phyloP scores from a whole-genome alignment of 2,329 filamentous ascomycete genomes.

The Verticillium albo-atrum region DNA sequence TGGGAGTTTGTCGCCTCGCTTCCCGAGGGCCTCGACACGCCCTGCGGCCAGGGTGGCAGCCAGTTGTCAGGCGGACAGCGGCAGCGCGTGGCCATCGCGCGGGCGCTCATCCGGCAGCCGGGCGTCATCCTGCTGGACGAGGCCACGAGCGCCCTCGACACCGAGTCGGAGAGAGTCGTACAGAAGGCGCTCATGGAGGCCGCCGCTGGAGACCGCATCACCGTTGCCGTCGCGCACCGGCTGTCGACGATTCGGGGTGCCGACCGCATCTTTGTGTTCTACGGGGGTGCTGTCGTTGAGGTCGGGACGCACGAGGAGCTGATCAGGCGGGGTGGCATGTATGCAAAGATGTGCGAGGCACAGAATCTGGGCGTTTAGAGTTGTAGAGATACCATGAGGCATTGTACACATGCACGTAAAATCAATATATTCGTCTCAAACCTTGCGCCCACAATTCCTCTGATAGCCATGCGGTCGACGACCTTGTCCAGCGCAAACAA shows the following conservation, averaged over 20 bases:
- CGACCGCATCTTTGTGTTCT: conserved; percentile 39
- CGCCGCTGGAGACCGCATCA: conserved; percentile 8
- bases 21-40: conserved; percentile 51
- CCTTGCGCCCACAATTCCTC: too few species aligned
- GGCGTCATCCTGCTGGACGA: conserved; percentile 64
- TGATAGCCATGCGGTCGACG: too few species aligned
- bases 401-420: too few species aligned
- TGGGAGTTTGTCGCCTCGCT: conserved; percentile 38
- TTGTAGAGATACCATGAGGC: too few species aligned
- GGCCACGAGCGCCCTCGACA: conserved; percentile 61
- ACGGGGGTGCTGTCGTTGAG: conserved; percentile 35
- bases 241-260: conserved; percentile 36
- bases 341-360: conserved; percentile 7
- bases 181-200: conserved; percentile 33
- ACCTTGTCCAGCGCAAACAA: too few species aligned
- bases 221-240: conserved; percentile 35
- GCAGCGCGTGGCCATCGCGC: conserved; percentile 61
- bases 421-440: too few species aligned
- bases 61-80: conserved; percentile 66
- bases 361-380: conserved; percentile 7
- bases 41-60: conserved; percentile 62
- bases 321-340: neutral
- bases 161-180: conserved; percentile 50
- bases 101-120: conserved; percentile 57
- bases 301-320: conserved; percentile 32